These are phyloP conservation scores for Cutaneotrichosporon mucoides DNA, from an alignment of 1,284 basidiomycete species.

Conservation along the genomic window DNA sequence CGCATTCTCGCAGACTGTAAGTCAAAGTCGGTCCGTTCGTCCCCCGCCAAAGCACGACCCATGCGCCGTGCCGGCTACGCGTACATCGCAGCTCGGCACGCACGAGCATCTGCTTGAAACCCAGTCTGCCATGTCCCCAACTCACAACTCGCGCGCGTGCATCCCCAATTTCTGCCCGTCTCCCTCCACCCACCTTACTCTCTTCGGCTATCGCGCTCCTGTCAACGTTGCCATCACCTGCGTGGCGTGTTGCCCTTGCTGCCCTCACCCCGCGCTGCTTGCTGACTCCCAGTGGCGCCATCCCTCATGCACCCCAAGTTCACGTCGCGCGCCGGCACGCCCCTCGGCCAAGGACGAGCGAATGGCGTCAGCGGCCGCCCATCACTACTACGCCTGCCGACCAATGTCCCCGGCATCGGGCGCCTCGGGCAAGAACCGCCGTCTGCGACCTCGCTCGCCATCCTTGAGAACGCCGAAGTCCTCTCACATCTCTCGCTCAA, in stretches of 20 bases:
- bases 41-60: too few species aligned
- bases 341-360: background rate
- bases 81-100: background rate
- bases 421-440: constrained; percentile 49
- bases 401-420: constrained; percentile 56
- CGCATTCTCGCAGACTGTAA: constrained; percentile 47
- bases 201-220: too few species aligned
- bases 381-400: constrained; percentile 59
- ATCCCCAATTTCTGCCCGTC: too few species aligned
- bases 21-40: constrained; percentile 11
- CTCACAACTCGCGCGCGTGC: too few species aligned
- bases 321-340: background rate
- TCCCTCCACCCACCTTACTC: too few species aligned
- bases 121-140: too few species aligned
- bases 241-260: too few species aligned
- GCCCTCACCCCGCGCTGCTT: too few species aligned
- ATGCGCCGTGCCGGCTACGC: too few species aligned
- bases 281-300: constrained; percentile 63
- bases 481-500: constrained; percentile 69
- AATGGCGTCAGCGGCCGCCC: constrained; percentile 1
- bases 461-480: constrained; percentile 74
- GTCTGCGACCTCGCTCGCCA: constrained; percentile 75
- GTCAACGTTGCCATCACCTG: too few species aligned
- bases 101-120: background rate
- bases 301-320: constrained; percentile 73